Conservation (phyloP, 805 yeast genomes). For the Ogataea corticis region DNA sequence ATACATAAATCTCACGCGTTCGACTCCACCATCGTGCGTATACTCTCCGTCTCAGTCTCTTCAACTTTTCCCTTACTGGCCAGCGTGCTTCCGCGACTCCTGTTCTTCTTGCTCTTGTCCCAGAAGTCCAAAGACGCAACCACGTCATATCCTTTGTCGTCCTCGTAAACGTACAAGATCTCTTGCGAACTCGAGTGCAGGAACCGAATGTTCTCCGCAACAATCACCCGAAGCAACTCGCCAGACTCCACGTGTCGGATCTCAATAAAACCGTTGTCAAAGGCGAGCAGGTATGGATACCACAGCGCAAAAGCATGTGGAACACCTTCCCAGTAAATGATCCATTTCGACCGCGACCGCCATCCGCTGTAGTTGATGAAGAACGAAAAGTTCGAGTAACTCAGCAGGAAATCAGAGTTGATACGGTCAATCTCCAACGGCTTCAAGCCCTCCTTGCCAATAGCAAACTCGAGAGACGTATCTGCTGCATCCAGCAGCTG, state of each 20-base stretch:
- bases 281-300: slow-evolving; percentile 90
- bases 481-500: slow-evolving; percentile 96
- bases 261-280: slow-evolving; percentile 88
- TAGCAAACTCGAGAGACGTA: slow-evolving; percentile 93
- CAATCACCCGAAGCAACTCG: slow-evolving; percentile 80
- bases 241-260: slow-evolving; percentile 88
- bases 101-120: slow-evolving; percentile 43
- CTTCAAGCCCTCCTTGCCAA: slow-evolving; percentile 74
- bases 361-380: slow-evolving; percentile 94
- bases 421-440: slow-evolving; percentile 92
- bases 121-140: slow-evolving; percentile 92
- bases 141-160: slow-evolving; percentile 86
- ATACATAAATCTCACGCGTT: not conserved
- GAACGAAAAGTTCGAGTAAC: slow-evolving; percentile 92
- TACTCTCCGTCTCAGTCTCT: not conserved
- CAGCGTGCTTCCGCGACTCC: slow-evolving; percentile 21
- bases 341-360: slow-evolving; percentile 93
- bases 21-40: not conserved
- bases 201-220: slow-evolving; percentile 89
- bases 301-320: slow-evolving; percentile 92
- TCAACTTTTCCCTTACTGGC: not conserved
- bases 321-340: slow-evolving; percentile 94
- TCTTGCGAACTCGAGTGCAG: slow-evolving; percentile 91
- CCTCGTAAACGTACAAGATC: slow-evolving; percentile 88
- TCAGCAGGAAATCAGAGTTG: slow-evolving; percentile 82